Evolutionary conservation across 305 asterid genomes (phyloP).

Genomic region (Plantago coronopus): DNA sequence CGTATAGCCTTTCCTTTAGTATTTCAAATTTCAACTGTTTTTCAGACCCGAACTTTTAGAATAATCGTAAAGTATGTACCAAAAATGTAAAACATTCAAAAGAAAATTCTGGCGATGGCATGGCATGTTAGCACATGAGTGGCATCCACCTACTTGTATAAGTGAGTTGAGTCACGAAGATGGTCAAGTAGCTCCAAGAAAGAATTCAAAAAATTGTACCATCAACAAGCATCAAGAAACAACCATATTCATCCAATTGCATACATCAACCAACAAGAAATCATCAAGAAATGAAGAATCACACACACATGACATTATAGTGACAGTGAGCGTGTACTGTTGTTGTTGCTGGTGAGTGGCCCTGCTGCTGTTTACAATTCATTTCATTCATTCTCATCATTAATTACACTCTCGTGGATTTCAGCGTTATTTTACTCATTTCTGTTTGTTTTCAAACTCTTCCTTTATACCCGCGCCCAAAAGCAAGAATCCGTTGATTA

Average conservation of each 20-base stretch:
- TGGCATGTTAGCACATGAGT: background rate
- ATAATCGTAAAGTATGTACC: no score
- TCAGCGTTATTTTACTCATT: conserved; percentile 54
- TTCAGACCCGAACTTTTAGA: no score
- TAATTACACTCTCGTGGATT: conserved; percentile 75
- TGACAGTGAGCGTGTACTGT: conserved; percentile 45
- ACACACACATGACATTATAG: conserved; percentile 25
- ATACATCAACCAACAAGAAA: background rate
- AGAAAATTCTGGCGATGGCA: background rate
- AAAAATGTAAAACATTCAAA: background rate
- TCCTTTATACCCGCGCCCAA: conserved; percentile 70
- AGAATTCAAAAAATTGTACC: conserved; percentile 19
- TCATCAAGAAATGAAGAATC: background rate
- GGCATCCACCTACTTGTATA: conserved; percentile 6
- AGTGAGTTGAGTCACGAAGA: conserved; percentile 67
- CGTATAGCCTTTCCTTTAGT: no score
- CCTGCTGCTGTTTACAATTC: no score
- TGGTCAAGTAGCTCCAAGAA: conserved; percentile 33
- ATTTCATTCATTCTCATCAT: conserved; percentile 36
- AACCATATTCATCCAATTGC: conserved; percentile 3
- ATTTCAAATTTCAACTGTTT: no score
- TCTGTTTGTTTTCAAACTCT: conserved; percentile 45
- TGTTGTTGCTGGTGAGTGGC: no score
- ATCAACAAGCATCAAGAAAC: conserved; percentile 16
- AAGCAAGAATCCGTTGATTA: conserved; percentile 72